Evolutionary conservation across 768 basidiomycete genomes (phyloP).

Genomic region (Boletales sp.): DNA sequence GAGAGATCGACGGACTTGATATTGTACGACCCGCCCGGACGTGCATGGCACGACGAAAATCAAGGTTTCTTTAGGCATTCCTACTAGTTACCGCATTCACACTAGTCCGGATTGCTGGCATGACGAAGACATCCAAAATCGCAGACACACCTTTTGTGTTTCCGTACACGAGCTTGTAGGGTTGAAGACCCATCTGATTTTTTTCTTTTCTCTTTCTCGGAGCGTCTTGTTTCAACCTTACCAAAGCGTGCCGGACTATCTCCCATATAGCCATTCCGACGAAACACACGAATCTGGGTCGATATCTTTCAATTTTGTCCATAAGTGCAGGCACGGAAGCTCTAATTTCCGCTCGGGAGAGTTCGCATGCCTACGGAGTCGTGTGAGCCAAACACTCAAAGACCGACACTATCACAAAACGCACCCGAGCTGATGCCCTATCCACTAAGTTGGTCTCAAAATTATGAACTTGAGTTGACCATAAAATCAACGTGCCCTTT

Average conservation of each 20-base stretch:
- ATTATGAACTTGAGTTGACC: not conserved
- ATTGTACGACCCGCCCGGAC: slow-evolving; percentile 68
- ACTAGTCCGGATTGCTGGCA: not conserved
- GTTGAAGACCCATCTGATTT: slow-evolving; percentile 19
- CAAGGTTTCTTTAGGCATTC: slow-evolving; percentile 47
- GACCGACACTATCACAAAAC: slow-evolving; percentile 1
- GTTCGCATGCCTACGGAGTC: slow-evolving; percentile 46
- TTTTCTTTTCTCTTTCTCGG: slow-evolving; percentile 6
- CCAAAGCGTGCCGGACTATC: slow-evolving; percentile 33
- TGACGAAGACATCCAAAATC: too few species aligned
- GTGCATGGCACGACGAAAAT: slow-evolving; percentile 78
- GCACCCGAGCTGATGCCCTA: slow-evolving; percentile 62
- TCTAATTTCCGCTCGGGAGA: slow-evolving; percentile 49
- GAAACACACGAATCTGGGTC: slow-evolving; percentile 71
- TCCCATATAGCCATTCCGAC: slow-evolving; percentile 72
- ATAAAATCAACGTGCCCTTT: not conserved
- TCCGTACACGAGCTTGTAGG: slow-evolving; percentile 18
- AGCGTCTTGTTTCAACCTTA: slow-evolving; percentile 17
- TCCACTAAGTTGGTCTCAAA: slow-evolving; percentile 72
- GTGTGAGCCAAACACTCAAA: not conserved
- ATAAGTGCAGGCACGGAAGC: slow-evolving; percentile 57
- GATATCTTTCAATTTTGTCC: slow-evolving; percentile 50
- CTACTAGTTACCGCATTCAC: not conserved
- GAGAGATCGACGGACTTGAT: slow-evolving; percentile 49
- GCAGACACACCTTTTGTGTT: slow-evolving; percentile 5